Conservation (phyloP, 805 yeast genomes). For the Schwanniomyces polymorphus region DNA sequence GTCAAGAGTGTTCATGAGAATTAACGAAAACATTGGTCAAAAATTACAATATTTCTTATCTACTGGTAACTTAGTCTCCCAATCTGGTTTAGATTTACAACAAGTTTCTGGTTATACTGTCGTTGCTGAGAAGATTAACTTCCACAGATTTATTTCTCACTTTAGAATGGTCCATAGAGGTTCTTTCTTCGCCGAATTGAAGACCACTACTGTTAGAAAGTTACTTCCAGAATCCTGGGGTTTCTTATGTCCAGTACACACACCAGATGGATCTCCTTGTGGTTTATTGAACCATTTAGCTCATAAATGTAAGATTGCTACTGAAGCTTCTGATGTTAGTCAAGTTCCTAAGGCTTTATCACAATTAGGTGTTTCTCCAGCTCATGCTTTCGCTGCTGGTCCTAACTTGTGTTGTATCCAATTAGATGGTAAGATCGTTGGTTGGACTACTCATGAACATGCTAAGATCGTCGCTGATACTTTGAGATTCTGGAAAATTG, state of each 20-base stretch:
- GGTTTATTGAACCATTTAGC: slow-evolving; percentile 96
- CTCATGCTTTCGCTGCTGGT: slow-evolving; percentile 82
- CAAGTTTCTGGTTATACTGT: slow-evolving; percentile 98
- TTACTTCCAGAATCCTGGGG: slow-evolving; percentile 99
- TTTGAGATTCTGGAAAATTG: slow-evolving; percentile 88
- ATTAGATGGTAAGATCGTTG: slow-evolving; percentile 87
- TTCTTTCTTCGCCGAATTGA: slow-evolving; percentile 96
- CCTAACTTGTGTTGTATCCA: slow-evolving; percentile 89
- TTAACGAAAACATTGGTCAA: slow-evolving; percentile 92
- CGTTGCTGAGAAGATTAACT: slow-evolving; percentile 97
- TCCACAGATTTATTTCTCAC: slow-evolving; percentile 96
- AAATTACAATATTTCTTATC: slow-evolving; percentile 92
- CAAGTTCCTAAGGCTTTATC: slow-evolving; percentile 65
- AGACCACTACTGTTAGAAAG: slow-evolving; percentile 96
- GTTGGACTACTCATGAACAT: slow-evolving; percentile 91
- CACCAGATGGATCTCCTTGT: slow-evolving; percentile 99
- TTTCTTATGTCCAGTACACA: slow-evolving; percentile 96
- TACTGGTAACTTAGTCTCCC: slow-evolving; percentile 96
- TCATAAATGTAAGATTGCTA: slow-evolving; percentile 88
- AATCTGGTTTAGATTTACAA: slow-evolving; percentile 95
- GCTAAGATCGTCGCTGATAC: slow-evolving; percentile 88
- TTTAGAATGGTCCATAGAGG: slow-evolving; percentile 99
- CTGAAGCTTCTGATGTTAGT: slow-evolving; percentile 71
- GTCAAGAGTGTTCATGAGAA: slow-evolving; percentile 70
- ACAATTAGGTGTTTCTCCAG: slow-evolving; percentile 77